Conservation (phyloP, 2,329 filamentous ascomycete species). For the Diaporthe sp. region DNA sequence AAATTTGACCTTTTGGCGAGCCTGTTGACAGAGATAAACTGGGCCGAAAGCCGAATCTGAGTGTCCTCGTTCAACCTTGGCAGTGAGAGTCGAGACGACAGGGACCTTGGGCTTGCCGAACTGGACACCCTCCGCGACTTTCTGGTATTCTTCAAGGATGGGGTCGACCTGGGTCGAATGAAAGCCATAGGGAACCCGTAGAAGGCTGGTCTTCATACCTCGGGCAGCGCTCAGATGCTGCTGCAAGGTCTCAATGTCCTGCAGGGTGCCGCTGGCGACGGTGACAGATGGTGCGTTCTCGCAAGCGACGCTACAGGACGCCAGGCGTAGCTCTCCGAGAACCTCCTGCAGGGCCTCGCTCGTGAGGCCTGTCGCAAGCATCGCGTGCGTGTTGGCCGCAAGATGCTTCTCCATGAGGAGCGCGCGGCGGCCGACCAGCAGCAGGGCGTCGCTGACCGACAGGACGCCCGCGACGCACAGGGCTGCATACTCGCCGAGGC, state of each 20-base stretch:
- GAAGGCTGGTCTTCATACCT: slow-evolving; percentile 55
- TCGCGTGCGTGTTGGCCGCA: slow-evolving; percentile 75
- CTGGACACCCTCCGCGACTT: not conserved
- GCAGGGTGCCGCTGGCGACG: slow-evolving; percentile 68
- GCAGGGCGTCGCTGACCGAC: slow-evolving; percentile 78
- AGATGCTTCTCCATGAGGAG: slow-evolving; percentile 75
- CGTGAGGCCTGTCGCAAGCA: slow-evolving; percentile 59
- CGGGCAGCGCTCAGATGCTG: not conserved
- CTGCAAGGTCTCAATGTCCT: not conserved
- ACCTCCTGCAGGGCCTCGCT: slow-evolving; percentile 42
- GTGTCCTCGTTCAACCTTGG: slow-evolving; percentile 49
- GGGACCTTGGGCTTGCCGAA: not conserved
- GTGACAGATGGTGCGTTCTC: slow-evolving; percentile 82
- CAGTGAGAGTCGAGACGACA: slow-evolving; percentile 49
- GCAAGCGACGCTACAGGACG: slow-evolving; percentile 69
- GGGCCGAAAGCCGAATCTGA: slow-evolving; percentile 52
- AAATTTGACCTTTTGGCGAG: slow-evolving; percentile 59
- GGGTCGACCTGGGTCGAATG: slow-evolving; percentile 67
- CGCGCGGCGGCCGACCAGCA: slow-evolving; percentile 77
- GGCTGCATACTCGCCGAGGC: slow-evolving; percentile 73
- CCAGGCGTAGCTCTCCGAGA: slow-evolving; percentile 62
- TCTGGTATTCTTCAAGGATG: slow-evolving; percentile 68
- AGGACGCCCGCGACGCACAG: slow-evolving; percentile 80
- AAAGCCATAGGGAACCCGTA: slow-evolving; percentile 67
- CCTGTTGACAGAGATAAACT: slow-evolving; percentile 56